Evolutionary conservation across 1,139 yeast genomes (phyloP).

Genomic region (Pichiaceae sp.): DNA sequence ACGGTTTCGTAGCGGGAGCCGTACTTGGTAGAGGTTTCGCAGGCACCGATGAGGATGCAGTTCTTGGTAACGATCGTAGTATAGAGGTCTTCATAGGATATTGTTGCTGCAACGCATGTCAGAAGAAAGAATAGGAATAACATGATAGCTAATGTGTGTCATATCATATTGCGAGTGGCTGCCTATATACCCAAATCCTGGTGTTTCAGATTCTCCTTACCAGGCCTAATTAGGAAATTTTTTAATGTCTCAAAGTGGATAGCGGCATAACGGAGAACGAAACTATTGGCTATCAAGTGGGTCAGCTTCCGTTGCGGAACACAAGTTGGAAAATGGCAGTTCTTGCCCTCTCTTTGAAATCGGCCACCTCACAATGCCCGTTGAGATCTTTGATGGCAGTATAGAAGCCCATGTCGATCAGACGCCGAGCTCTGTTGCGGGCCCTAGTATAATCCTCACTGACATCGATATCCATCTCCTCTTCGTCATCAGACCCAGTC

Average conservation of each 20-base stretch:
- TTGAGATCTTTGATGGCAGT: constrained; percentile 26
- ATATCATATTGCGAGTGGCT: background rate
- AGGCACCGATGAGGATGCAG: background rate
- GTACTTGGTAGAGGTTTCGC: constrained; percentile 12
- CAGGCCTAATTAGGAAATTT: constrained; percentile 1
- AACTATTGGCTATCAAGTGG: background rate
- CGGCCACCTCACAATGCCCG: constrained; percentile 27
- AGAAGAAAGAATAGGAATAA: background rate
- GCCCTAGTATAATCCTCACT: constrained; percentile 15
- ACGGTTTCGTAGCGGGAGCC: constrained; percentile 4
- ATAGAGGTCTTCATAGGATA: constrained; percentile 1
- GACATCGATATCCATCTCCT: constrained; percentile 14
- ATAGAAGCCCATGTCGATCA: constrained; percentile 33
- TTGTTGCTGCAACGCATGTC: background rate
- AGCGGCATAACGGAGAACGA: background rate
- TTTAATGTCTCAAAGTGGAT: background rate
- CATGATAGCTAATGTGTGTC: background rate
- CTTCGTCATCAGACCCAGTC: constrained; percentile 15
- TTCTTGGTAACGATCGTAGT: constrained; percentile 2
- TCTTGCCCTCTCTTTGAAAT: constrained; percentile 40
- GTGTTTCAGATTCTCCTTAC: background rate
- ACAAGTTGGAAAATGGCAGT: constrained; percentile 32
- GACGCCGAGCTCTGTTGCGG: constrained; percentile 17
- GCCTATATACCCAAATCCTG: background rate
- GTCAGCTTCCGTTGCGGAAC: constrained; percentile 11